Percentiles rank a stretch among this genome's conserved stretches.
Evolutionary conservation across 148 eudicot genomes (phyloP).

Genomic region (Amaranthus palmeri): DNA sequence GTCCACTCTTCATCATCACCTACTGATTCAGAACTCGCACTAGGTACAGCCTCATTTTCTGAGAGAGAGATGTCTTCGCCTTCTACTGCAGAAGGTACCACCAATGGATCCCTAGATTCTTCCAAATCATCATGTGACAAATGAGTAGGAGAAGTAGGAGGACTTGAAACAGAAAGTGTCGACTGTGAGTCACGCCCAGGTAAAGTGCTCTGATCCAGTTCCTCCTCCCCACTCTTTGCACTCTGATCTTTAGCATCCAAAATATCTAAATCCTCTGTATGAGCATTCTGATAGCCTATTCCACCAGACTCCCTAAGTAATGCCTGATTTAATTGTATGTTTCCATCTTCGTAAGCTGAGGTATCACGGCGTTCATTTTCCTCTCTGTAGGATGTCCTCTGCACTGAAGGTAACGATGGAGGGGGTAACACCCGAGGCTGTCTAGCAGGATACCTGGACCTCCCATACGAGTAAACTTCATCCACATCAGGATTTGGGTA

Average conservation of each 20-base stretch:
- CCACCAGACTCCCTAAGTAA: slow-evolving; percentile 37
- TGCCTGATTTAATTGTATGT: slow-evolving; percentile 31
- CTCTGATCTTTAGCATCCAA: slow-evolving; percentile 35
- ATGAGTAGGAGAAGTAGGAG: slow-evolving; percentile 83
- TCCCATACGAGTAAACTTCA: slow-evolving; percentile 68
- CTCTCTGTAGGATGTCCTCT: slow-evolving; percentile 43
- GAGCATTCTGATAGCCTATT: slow-evolving; percentile 37
- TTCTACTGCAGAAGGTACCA: slow-evolving; percentile 35
- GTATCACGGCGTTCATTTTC: slow-evolving; percentile 48
- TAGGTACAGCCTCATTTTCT: slow-evolving; percentile 33
- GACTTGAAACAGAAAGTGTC: slow-evolving; percentile 87
- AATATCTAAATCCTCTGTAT: slow-evolving; percentile 36
- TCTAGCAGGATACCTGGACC: slow-evolving; percentile 69
- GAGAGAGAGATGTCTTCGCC: slow-evolving; percentile 33
- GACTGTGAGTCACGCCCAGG: slow-evolving; percentile 81
- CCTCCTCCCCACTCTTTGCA: slow-evolving; percentile 34
- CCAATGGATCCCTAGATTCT: slow-evolving; percentile 62
- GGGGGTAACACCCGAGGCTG: slow-evolving; percentile 98
- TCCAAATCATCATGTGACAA: slow-evolving; percentile 90
- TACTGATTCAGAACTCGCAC: slow-evolving; percentile 42
- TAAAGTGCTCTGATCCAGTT: slow-evolving; percentile 31
- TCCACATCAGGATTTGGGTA: slow-evolving; percentile 61
- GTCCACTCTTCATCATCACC: slow-evolving; percentile 93
- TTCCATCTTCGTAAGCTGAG: slow-evolving; percentile 39
- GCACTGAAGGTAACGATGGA: slow-evolving; percentile 54